Evolutionary conservation across 2,329 filamentous ascomycete genomes (phyloP), one percentile per base, ranked within the genome.

Genomic region (Rhynchosporium graminicola): DNA sequence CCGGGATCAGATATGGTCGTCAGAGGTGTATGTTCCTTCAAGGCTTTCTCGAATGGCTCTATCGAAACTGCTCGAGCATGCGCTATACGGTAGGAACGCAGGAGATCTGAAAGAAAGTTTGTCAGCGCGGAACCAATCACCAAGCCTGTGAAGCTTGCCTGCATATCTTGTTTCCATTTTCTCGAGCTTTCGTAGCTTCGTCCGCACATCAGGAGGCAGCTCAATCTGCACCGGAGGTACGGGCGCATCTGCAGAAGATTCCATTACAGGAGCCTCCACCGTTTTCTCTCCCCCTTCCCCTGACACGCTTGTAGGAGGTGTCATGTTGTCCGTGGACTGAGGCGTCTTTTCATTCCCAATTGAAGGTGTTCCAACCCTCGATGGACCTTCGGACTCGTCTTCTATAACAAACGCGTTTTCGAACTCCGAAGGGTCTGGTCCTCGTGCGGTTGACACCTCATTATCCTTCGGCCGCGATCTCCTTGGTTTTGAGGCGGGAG

Each of bases 1-100:
- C 86, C 85, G 0, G 94, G 91, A 63, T 99, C 95, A 69, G 82
- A 83, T 70, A 99, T 97, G 15, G 92, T 94, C 4, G 91, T 90
- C 42, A 98, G 80, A 2, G 95, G 94, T 0, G 95, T 99, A 70
- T 96, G 91, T 74, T 99, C 95, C 70, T 92, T 91, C 7, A 99
- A 82, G 0, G 90, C 88, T 60, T 91, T 88, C 77, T 99, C 95
- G 74, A 99, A 99, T 0, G 92, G 90, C 73, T 98, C 95, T 71
- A 98, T 96, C 2, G 90, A 86, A 12, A 90, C 86, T 47, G 93
- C 91, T 57, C 92, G 87, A 62, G 90, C 86, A 78, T 99, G 94
- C 20, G 95, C 95, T 67, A 93, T 88, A 65, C 92, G 87, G 77
- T 99, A 99, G 8, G 94, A 97, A 61, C 92, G 89, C 56, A 98